Percentiles rank a stretch among this genome's conserved stretches.
Evolutionary conservation across 2,329 filamentous ascomycete genomes (phyloP).

Genomic region (Clonostachys solani): DNA sequence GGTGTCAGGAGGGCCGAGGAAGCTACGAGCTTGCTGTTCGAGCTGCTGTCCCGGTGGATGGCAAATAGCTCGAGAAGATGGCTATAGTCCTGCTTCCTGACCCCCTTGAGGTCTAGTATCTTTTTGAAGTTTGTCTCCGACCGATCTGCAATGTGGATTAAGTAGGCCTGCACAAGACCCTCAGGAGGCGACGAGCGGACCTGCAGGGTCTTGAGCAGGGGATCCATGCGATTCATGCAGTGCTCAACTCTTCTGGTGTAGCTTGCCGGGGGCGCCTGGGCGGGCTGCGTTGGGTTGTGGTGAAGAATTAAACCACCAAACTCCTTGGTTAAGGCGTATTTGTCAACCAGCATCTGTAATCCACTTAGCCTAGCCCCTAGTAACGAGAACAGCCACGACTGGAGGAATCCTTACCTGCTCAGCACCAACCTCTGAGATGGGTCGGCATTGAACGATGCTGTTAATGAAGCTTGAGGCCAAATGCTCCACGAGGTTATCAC

Average conservation of each 20-base stretch:
- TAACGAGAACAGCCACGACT: background rate
- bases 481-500: slow-evolving; percentile 90
- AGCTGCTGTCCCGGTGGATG: slow-evolving; percentile 73
- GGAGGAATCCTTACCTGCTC: slow-evolving; percentile 61
- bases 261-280: slow-evolving; percentile 42
- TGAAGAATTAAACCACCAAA: slow-evolving; percentile 67
- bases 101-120: slow-evolving; percentile 91
- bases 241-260: slow-evolving; percentile 85
- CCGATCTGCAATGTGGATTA: slow-evolving; percentile 93
- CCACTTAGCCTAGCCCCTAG: background rate
- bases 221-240: slow-evolving; percentile 82
- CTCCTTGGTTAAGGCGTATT: slow-evolving; percentile 81
- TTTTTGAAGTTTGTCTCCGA: slow-evolving; percentile 95
- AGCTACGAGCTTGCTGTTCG: slow-evolving; percentile 64
- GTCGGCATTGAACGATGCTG: slow-evolving; percentile 84
- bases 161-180: slow-evolving; percentile 91
- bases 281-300: slow-evolving; percentile 42
- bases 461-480: slow-evolving; percentile 74
- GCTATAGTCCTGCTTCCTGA: slow-evolving; percentile 77
- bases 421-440: slow-evolving; percentile 88
- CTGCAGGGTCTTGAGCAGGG: slow-evolving; percentile 92
- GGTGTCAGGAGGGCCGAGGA: slow-evolving; percentile 68
- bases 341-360: slow-evolving; percentile 84
- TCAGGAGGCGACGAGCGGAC: slow-evolving; percentile 88
- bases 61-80: slow-evolving; percentile 82